Percentiles rank a stretch among this genome's conserved stretches.
Evolutionary conservation across 495 filamentous ascomycete species (phyloP).

Genomic region (Neurospora tetraspora): DNA sequence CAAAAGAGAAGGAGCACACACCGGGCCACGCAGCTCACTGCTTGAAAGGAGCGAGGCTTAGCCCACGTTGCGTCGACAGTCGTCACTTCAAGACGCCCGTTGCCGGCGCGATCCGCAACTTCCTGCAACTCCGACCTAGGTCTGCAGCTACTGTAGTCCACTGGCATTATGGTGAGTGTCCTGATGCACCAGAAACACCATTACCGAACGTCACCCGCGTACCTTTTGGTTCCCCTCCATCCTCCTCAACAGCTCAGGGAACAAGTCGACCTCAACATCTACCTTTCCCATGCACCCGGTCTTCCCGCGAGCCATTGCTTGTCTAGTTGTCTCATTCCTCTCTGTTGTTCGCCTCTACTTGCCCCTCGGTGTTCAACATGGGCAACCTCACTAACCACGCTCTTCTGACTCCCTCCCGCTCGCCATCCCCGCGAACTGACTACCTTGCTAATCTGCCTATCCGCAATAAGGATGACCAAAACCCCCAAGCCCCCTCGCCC

Average conservation of each 20-base stretch:
- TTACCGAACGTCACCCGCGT: background rate
- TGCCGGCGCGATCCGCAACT: background rate
- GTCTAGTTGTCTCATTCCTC: background rate
- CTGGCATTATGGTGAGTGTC: background rate
- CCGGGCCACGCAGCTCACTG: background rate
- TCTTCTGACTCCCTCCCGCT: background rate
- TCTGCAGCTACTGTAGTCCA: background rate
- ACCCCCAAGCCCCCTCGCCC: conserved; percentile 24
- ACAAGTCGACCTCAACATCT: background rate
- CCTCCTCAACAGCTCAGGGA: background rate
- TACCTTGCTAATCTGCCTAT: conserved; percentile 19
- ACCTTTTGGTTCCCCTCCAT: background rate
- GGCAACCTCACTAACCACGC: background rate
- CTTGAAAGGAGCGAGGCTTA: background rate
- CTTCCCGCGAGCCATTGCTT: background rate
- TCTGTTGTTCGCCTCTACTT: background rate
- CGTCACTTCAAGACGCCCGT: background rate
- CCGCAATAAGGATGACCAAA: conserved; percentile 26
- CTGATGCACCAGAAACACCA: background rate
- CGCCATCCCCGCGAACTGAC: conserved; percentile 10
- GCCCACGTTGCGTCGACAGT: background rate
- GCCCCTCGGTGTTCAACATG: background rate
- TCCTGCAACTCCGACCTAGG: background rate
- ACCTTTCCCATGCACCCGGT: background rate
- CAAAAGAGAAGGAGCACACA: background rate